Conservation (phyloP, 192 early-diverging fungal species). For the Diversispora epigaea region DNA sequence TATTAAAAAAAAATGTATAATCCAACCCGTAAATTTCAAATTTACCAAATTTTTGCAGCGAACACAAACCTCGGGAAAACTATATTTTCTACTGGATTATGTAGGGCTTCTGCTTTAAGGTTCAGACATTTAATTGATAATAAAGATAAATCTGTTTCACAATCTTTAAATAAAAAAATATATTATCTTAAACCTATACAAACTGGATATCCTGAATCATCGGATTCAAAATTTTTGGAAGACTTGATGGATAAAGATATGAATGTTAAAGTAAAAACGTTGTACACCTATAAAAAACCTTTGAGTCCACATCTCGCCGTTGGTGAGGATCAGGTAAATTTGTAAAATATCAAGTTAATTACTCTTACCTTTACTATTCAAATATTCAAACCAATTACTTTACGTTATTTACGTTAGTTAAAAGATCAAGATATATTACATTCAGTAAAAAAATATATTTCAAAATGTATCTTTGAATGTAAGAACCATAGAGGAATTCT, state of each 20-base stretch:
- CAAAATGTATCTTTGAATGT: slow-evolving; percentile 34
- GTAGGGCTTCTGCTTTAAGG: slow-evolving; percentile 49
- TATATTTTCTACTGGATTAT: slow-evolving; percentile 67
- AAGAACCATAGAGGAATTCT: slow-evolving; percentile 41
- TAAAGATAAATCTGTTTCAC: background rate
- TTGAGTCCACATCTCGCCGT: slow-evolving; percentile 76
- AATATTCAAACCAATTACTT: background rate
- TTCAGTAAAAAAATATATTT: slow-evolving; percentile 43
- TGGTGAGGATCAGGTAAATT: slow-evolving; percentile 36
- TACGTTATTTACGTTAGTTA: slow-evolving; percentile 45
- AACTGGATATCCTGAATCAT: slow-evolving; percentile 77
- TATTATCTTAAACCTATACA: slow-evolving; percentile 82
- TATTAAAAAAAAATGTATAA: slow-evolving; percentile 29
- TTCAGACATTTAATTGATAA: background rate
- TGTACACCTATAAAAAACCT: slow-evolving; percentile 71
- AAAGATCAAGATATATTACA: slow-evolving; percentile 45
- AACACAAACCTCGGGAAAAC: slow-evolving; percentile 88
- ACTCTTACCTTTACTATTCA: background rate
- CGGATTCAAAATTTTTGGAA: slow-evolving; percentile 60
- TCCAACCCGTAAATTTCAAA: slow-evolving; percentile 55
- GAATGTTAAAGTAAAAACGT: slow-evolving; percentile 40
- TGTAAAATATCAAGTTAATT: background rate
- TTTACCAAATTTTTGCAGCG: slow-evolving; percentile 70
- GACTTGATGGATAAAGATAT: background rate
- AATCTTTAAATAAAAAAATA: slow-evolving; percentile 39